A percentile compares a stretch with the other conserved stretches of the same genome.
Conservation (phyloP, 2,329 filamentous ascomycete genomes). For the Fusarium scirpi region DNA sequence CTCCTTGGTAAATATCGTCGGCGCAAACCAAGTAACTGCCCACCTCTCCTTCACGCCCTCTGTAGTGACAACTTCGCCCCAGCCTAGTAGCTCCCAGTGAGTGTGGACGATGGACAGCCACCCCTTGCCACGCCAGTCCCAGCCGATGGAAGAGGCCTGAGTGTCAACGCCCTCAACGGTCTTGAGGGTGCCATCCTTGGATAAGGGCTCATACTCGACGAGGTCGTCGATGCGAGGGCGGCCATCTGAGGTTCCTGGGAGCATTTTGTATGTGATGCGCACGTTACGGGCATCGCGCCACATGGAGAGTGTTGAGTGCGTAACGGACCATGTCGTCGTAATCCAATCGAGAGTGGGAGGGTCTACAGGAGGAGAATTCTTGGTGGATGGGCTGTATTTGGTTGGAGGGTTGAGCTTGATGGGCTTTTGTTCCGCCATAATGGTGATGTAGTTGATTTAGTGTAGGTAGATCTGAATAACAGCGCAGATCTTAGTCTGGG, state of each 20-base stretch:
- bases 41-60: slow-evolving; percentile 67
- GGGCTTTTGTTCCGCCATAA: slow-evolving; percentile 35
- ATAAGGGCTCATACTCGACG: slow-evolving; percentile 74
- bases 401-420: slow-evolving; percentile 57
- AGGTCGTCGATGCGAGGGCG: slow-evolving; percentile 73
- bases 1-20: slow-evolving; percentile 85
- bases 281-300: slow-evolving; percentile 86
- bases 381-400: slow-evolving; percentile 57
- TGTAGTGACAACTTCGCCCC: slow-evolving; percentile 66
- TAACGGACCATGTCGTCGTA: slow-evolving; percentile 76
- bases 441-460: slow-evolving; percentile 6
- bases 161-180: slow-evolving; percentile 75
- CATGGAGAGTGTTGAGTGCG: slow-evolving; percentile 81
- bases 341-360: slow-evolving; percentile 69
- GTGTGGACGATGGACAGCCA: slow-evolving; percentile 77
- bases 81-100: slow-evolving; percentile 86
- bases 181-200: slow-evolving; percentile 63
- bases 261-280: slow-evolving; percentile 77
- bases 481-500: not conserved
- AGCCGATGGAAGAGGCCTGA: slow-evolving; percentile 55
- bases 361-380: slow-evolving; percentile 49
- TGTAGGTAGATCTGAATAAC: not conserved
- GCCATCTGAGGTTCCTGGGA: slow-evolving; percentile 57
- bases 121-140: slow-evolving; percentile 85
- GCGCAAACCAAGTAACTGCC: slow-evolving; percentile 87